Evolutionary conservation across 306 rosid species (phyloP).

Genomic region (Inga oerstediana): DNA sequence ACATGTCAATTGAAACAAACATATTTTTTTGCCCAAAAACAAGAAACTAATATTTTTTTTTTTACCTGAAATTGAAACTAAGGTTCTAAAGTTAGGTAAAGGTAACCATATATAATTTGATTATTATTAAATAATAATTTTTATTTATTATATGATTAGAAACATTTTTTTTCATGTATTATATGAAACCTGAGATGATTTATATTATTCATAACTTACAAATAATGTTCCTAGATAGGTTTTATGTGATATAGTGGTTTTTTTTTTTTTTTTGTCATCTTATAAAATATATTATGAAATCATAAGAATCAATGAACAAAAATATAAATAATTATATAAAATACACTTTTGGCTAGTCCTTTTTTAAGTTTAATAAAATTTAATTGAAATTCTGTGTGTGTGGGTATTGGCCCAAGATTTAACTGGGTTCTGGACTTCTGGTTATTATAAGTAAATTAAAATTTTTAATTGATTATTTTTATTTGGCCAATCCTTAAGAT

Average conservation of each 20-base stretch:
- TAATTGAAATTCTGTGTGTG: background rate
- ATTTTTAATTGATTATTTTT: background rate
- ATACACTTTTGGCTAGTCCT: background rate
- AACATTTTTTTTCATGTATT: background rate
- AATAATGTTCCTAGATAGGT: background rate
- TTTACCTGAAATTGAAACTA: background rate
- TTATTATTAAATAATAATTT: too few relatives aligned
- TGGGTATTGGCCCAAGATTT: background rate
- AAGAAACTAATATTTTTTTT: too few relatives aligned
- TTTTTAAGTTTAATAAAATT: too few relatives aligned
- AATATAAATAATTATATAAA: background rate
- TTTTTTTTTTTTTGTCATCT: too few relatives aligned
- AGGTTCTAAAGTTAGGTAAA: background rate
- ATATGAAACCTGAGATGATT: background rate
- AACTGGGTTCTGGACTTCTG: background rate
- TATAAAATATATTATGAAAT: background rate
- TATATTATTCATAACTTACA: too few relatives aligned
- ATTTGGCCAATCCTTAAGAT: background rate
- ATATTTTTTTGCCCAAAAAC: too few relatives aligned
- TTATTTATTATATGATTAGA: background rate
- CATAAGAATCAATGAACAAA: too few relatives aligned
- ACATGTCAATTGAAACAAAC: too few relatives aligned
- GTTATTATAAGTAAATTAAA: background rate
- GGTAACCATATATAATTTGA: background rate
- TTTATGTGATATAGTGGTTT: background rate